Percentiles rank a stretch among this genome's conserved stretches.
phyloP scores from a whole-genome alignment of 345 rosid genomes.

The Boechera stricta region DNA sequence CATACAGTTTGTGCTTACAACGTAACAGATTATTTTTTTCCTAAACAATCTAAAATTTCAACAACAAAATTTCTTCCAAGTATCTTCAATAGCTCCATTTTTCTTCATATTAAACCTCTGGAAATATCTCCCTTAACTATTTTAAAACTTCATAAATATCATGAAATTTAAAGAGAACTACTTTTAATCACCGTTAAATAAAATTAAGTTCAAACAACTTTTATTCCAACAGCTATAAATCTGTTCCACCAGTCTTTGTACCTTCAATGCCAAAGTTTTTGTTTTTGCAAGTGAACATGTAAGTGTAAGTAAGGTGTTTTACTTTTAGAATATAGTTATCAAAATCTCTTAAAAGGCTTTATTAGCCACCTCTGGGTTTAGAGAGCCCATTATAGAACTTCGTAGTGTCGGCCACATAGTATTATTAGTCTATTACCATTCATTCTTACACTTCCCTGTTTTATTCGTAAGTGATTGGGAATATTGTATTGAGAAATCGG shows the following conservation, averaged over 20 bases:
- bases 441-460: not conserved
- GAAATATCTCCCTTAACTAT: too few species aligned
- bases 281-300: not conserved
- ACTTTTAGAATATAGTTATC: not conserved
- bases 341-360: not conserved
- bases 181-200: not conserved
- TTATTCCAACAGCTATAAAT: not conserved
- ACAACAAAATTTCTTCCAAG: too few species aligned
- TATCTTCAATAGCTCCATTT: too few species aligned
- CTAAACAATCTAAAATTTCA: too few species aligned
- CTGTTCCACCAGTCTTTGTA: not conserved
- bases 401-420: not conserved
- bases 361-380: not conserved
- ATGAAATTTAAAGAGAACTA: too few species aligned
- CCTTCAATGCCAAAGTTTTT: not conserved
- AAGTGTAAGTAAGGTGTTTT: not conserved
- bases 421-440: not conserved
- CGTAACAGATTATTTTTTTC: too few species aligned
- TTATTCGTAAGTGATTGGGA: not conserved
- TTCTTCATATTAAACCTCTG: too few species aligned
- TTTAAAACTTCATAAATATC: too few species aligned
- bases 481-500: not conserved
- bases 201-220: not conserved
- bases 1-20: too few species aligned
- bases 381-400: not conserved